These are phyloP conservation scores for Litsea cubeba DNA, from an alignment of 164 flowering plant species.

Conservation along the genomic window DNA sequence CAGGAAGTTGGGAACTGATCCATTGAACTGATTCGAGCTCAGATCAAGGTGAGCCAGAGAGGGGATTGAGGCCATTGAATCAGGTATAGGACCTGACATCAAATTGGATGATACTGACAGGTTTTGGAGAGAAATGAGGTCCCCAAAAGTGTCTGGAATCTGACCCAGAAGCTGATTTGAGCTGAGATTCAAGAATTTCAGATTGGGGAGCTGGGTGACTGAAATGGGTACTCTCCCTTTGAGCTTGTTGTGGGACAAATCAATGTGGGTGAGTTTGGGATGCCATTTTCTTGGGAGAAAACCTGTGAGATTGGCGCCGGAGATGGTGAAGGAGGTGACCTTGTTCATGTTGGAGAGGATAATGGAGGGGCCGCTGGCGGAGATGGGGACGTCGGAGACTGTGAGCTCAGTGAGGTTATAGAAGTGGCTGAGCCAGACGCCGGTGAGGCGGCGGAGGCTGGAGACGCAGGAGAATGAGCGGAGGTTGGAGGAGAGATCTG, in stretches of 20 bases:
- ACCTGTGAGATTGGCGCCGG: slow-evolving; percentile 66
- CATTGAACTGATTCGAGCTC: slow-evolving; percentile 79
- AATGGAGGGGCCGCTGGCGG: slow-evolving; percentile 57
- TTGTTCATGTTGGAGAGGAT: slow-evolving; percentile 46
- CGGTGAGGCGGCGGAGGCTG: slow-evolving; percentile 57
- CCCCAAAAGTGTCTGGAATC: slow-evolving; percentile 62
- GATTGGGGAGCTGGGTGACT: not conserved
- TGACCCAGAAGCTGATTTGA: slow-evolving; percentile 59
- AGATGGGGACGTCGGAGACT: slow-evolving; percentile 42
- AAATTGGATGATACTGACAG: slow-evolving; percentile 63
- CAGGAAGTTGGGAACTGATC: slow-evolving; percentile 69
- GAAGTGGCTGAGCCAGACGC: slow-evolving; percentile 63
- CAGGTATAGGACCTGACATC: slow-evolving; percentile 73
- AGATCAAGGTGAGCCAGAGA: slow-evolving; percentile 65
- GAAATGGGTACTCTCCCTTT: slow-evolving; percentile 42
- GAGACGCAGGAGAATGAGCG: slow-evolving; percentile 59
- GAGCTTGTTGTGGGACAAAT: slow-evolving; percentile 63
- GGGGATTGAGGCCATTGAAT: slow-evolving; percentile 48
- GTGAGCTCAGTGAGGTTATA: slow-evolving; percentile 63
- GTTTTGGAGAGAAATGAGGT: slow-evolving; percentile 48
- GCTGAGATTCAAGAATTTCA: slow-evolving; percentile 50
- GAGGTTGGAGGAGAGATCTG: slow-evolving; percentile 51
- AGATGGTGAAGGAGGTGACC: slow-evolving; percentile 50
- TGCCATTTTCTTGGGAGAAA: slow-evolving; percentile 52
- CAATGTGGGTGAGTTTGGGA: slow-evolving; percentile 51